Conservation (phyloP, 2,329 filamentous ascomycete species). For the Trichoderma sp. region DNA sequence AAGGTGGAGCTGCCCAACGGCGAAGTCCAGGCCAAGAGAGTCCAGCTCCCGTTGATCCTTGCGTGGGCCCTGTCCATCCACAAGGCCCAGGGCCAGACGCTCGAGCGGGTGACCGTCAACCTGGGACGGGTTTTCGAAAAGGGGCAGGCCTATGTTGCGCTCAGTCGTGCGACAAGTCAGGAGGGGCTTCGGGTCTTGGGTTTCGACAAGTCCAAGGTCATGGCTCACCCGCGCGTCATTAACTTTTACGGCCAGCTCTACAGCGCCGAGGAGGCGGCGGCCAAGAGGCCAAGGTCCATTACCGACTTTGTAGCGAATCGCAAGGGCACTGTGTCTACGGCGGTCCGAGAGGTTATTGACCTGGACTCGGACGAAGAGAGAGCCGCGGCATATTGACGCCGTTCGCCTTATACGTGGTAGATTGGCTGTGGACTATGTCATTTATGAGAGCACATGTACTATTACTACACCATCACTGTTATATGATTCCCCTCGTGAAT, state of each 20-base stretch:
- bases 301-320: slow-evolving; percentile 45
- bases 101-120: slow-evolving; percentile 93
- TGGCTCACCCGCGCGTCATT: slow-evolving; percentile 87
- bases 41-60: slow-evolving; percentile 83
- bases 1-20: slow-evolving; percentile 96
- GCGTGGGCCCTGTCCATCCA: slow-evolving; percentile 98
- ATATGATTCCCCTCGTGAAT: slow-evolving; percentile 22
- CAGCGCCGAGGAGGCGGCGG: slow-evolving; percentile 62
- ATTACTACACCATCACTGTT: not conserved
- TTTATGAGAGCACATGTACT: slow-evolving; percentile 21
- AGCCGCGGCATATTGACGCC: slow-evolving; percentile 50
- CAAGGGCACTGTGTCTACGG: slow-evolving; percentile 35
- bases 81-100: slow-evolving; percentile 94
- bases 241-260: slow-evolving; percentile 83
- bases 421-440: not conserved
- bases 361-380: slow-evolving; percentile 54
- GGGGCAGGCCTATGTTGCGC: slow-evolving; percentile 94
- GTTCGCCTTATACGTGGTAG: slow-evolving; percentile 36
- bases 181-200: slow-evolving; percentile 82
- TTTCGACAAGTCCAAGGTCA: slow-evolving; percentile 88
- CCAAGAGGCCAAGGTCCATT: slow-evolving; percentile 41
- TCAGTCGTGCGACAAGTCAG: slow-evolving; percentile 89
- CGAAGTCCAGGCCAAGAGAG: slow-evolving; percentile 85
- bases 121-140: slow-evolving; percentile 93
- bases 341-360: slow-evolving; percentile 34